These are phyloP conservation scores for Dendrocalamus latiflorus DNA, from an alignment of 202 grass and related monocot species.

Conservation along the genomic window DNA sequence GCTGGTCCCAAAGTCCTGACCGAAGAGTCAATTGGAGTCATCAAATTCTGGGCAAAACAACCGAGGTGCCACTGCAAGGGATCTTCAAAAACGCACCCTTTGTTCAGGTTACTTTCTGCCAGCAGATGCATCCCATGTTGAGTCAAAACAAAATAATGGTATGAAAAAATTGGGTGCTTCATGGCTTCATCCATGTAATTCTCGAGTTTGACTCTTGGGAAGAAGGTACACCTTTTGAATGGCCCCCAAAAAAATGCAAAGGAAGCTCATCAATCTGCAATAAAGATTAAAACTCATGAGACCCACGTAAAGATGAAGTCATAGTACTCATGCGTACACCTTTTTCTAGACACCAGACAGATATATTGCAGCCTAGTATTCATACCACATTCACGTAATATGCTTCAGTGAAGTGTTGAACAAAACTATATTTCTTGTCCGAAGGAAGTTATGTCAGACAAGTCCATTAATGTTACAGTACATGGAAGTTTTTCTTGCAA, in stretches of 20 bases:
- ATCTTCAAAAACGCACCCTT: conserved; percentile 19
- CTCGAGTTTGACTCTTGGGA: not conserved
- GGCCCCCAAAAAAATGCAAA: not conserved
- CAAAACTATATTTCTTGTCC: not conserved
- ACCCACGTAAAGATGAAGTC: not conserved
- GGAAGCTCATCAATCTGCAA: conserved; percentile 27
- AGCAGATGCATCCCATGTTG: conserved; percentile 1
- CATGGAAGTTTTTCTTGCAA: conserved; percentile 16
- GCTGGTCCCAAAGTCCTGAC: conserved; percentile 5
- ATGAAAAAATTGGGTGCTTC: not conserved
- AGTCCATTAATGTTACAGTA: not conserved
- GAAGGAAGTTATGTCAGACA: not conserved
- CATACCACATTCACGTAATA: not conserved
- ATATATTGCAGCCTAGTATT: not conserved
- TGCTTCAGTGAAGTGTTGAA: not conserved
- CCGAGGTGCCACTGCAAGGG: not conserved
- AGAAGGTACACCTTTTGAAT: conserved; percentile 4
- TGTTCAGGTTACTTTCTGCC: conserved; percentile 4
- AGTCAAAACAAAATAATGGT: not conserved
- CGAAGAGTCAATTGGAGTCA: not conserved
- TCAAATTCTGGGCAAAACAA: conserved; percentile 12
- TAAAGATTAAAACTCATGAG: conserved; percentile 10
- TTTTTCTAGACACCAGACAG: not conserved
- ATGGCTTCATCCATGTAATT: conserved; percentile 8
- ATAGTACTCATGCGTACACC: not conserved